These are phyloP conservation scores for Mycena floridula DNA, from an alignment of 768 basidiomycete genomes.

Conservation along the genomic window DNA sequence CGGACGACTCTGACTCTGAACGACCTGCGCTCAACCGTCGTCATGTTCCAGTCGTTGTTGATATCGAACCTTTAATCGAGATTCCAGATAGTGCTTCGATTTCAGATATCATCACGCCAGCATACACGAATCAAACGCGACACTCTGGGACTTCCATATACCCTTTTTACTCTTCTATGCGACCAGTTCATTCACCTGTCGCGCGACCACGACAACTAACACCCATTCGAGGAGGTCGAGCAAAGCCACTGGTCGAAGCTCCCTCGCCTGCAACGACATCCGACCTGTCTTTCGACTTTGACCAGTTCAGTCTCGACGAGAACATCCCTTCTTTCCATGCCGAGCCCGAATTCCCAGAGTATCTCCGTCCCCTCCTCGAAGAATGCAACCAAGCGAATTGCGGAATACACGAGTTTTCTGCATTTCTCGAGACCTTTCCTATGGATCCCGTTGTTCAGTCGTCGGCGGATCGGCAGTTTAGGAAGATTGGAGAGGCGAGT, in stretches of 20 bases:
- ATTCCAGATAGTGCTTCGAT: too few relatives aligned
- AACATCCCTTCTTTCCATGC: conserved; percentile 10
- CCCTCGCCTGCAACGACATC: too few relatives aligned
- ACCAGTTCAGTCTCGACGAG: conserved; percentile 22
- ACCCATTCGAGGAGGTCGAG: neutral
- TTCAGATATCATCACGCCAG: too few relatives aligned
- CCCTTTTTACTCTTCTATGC: too few relatives aligned
- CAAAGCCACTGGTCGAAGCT: neutral
- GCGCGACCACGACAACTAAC: neutral
- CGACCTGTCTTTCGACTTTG: conserved; percentile 40
- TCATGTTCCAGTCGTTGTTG: too few relatives aligned
- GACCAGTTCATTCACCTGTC: too few relatives aligned
- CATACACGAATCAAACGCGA: too few relatives aligned
- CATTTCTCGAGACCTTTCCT: conserved; percentile 78
- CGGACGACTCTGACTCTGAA: neutral
- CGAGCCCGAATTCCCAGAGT: conserved; percentile 34
- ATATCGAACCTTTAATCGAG: too few relatives aligned
- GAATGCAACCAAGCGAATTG: conserved; percentile 63
- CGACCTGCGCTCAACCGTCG: too few relatives aligned
- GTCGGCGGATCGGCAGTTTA: conserved; percentile 35
- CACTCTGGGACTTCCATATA: too few relatives aligned
- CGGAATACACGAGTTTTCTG: conserved; percentile 69
- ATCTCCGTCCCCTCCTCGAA: conserved; percentile 57
- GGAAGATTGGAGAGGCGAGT: conserved; percentile 93
- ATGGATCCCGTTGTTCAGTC: conserved; percentile 56